Evolutionary conservation across 345 rosid species (phyloP).

Genomic region (Syzygium grande): DNA sequence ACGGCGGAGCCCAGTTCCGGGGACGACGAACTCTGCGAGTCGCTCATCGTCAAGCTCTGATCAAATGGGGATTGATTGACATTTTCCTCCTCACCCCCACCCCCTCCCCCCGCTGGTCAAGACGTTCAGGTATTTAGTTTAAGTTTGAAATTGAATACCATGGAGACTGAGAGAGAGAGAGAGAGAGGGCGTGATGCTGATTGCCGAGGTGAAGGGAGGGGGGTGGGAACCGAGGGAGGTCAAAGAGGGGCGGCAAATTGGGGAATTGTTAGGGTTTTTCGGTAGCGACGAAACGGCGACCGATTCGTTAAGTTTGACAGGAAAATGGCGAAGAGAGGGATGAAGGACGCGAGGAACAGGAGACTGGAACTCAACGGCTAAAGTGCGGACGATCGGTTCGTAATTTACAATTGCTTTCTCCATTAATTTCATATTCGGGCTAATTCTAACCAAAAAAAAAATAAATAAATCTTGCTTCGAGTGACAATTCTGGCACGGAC

Average conservation of each 20-base stretch:
- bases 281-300: background rate
- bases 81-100: background rate
- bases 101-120: background rate
- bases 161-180: background rate
- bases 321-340: background rate
- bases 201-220: background rate
- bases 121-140: background rate
- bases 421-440: background rate
- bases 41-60: slow-evolving; percentile 41
- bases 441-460: too few relatives aligned
- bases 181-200: background rate
- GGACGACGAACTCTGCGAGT: slow-evolving; percentile 52
- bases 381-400: background rate
- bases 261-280: slow-evolving; percentile 1
- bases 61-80: slow-evolving; percentile 4
- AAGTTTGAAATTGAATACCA: background rate
- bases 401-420: background rate
- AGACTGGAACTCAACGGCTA: slow-evolving; percentile 14
- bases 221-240: background rate
- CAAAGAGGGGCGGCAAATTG: background rate
- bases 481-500: too few relatives aligned
- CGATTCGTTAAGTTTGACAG: background rate
- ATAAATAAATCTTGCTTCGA: too few relatives aligned
- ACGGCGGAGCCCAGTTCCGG: slow-evolving; percentile 53
- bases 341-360: background rate